Evolutionary conservation across 257 asterid genomes (phyloP).

Genomic region (Solanum habrochaites): DNA sequence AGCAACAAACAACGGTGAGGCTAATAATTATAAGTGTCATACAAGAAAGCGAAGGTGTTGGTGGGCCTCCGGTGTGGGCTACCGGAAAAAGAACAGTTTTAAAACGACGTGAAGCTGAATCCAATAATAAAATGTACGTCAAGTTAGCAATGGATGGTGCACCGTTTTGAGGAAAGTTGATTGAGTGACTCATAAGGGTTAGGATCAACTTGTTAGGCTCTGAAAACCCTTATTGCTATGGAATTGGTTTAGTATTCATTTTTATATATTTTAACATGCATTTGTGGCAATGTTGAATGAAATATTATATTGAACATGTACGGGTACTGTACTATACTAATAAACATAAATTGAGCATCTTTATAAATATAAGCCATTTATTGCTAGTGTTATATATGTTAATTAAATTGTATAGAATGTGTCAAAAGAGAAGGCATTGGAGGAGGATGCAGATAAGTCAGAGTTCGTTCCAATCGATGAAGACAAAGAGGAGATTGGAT

Average conservation of each 20-base stretch:
- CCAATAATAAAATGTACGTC: constrained; percentile 37
- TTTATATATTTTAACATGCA: neutral
- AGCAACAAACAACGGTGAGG: neutral
- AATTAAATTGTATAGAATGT: neutral
- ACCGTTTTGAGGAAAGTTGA: constrained; percentile 70
- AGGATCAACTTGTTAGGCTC: constrained; percentile 45
- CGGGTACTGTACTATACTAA: neutral
- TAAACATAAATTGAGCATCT: neutral
- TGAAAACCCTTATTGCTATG: constrained; percentile 42
- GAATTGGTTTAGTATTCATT: constrained; percentile 30
- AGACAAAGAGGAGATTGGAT: constrained; percentile 96
- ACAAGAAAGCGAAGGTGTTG: constrained; percentile 45
- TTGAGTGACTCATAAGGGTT: constrained; percentile 33
- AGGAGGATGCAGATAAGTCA: constrained; percentile 38
- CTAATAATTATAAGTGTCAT: neutral
- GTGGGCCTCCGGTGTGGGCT: constrained; percentile 92
- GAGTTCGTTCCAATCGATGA: constrained; percentile 69
- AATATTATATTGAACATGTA: neutral
- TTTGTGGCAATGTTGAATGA: too few relatives aligned
- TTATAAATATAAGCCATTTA: neutral
- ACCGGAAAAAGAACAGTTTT: constrained; percentile 32
- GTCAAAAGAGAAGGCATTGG: constrained; percentile 41
- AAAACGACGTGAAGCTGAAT: neutral
- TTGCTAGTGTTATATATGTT: neutral
- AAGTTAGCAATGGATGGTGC: constrained; percentile 92